Evolutionary conservation across 306 rosid genomes (phyloP).

Genomic region (Cicer yamashitae): DNA sequence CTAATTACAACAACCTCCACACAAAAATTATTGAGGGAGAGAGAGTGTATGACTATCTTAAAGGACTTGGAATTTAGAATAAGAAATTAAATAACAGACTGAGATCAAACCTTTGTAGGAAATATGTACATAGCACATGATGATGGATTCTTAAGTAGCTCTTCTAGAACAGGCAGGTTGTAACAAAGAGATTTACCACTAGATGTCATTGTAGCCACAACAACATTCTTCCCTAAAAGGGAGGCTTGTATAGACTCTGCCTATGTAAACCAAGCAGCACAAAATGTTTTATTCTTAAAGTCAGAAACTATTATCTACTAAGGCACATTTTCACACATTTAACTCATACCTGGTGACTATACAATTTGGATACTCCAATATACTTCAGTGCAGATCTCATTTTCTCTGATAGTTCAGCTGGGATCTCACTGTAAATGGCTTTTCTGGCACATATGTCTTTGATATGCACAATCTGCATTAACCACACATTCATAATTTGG

Average conservation of each 20-base stretch:
- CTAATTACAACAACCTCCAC: conserved; percentile 15
- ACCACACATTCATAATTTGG: conserved; percentile 45
- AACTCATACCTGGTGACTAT: conserved; percentile 83
- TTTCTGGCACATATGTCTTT: conserved; percentile 74
- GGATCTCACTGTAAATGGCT: conserved; percentile 66
- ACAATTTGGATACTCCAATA: conserved; percentile 76
- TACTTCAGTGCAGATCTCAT: conserved; percentile 62
- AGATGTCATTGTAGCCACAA: conserved; percentile 91
- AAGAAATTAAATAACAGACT: conserved; percentile 22
- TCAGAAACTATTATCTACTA: conserved; percentile 30
- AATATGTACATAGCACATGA: conserved; percentile 85
- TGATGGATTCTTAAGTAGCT: conserved; percentile 57
- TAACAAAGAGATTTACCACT: conserved; percentile 98
- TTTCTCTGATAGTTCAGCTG: conserved; percentile 64
- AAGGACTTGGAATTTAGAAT: conserved; percentile 38
- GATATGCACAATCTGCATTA: conserved; percentile 79
- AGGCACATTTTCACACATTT: conserved; percentile 37
- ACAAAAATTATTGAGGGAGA: neutral
- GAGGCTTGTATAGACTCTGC: conserved; percentile 83
- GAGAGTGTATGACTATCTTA: conserved; percentile 1
- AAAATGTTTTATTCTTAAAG: conserved; percentile 32
- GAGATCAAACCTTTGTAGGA: conserved; percentile 84
- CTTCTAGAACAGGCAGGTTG: conserved; percentile 84
- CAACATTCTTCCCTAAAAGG: conserved; percentile 74
- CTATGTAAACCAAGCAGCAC: conserved; percentile 49